Base-by-base conservation (phyloP, 768 basidiomycete genomes). In the Suillus occidentalis region DNA sequence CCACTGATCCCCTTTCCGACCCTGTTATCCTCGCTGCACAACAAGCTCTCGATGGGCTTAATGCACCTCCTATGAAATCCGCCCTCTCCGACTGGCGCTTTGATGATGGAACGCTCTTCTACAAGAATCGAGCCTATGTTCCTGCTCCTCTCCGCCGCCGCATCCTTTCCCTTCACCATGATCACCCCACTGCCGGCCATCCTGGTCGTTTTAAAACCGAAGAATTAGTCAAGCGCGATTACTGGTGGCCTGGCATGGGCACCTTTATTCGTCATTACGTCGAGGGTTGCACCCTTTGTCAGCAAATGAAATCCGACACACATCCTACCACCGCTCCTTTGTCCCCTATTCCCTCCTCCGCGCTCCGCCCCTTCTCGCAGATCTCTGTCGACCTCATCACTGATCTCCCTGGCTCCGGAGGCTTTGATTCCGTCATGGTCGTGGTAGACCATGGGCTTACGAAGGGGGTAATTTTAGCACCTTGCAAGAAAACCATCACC, bases 401-500 rank as follows among this genome's bases (percentile, higher is more conserved):
- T 1, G 4, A 43, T 0, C 18, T 43, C 1, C 42, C 42, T 0
- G 18, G 20, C 0, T 18, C 7, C 6, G 68, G 69, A 2, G 40
- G 40, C 1, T 69, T 64, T 58, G 57, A 74, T 57, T 28, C 67
- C 5, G 66, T 75, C n/a, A 36, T 72, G 62, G 70, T 72, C 10
- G 22, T 70, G 39, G 67, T 69, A 16, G 65, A 72, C 67, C 64
- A 66, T 43, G 67, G 75, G 5, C 62, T 63, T 40, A 74, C 71
- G 36, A 79, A 79, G 63, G 66, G 64, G 71, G 73, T 69, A 16
- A 68, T 73, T 59, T 73, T 76, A 64, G 63, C 73, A 25, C 71
- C 75, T 0, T 22, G 66, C 50, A 58, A 57, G 36, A 64, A 71
- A 40, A 66, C 37, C 20, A 57, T 68, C 43, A 65, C 61, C 8